Evolutionary conservation across 345 rosid species (phyloP).

Genomic region (Ceriops zippeliana): DNA sequence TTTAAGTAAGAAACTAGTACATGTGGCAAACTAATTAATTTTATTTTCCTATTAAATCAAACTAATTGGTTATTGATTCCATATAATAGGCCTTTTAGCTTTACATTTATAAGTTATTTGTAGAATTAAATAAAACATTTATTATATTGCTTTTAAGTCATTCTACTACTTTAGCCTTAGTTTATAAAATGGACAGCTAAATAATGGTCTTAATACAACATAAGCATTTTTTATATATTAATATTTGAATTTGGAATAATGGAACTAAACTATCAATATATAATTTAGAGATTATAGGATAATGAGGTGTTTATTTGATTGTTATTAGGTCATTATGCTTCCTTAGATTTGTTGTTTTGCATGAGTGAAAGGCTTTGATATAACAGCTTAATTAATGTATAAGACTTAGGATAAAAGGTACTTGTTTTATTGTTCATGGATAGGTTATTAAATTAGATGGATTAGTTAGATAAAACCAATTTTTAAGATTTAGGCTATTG

Average conservation of each 20-base stretch:
- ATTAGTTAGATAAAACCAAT: conserved; percentile 9
- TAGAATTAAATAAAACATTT: not conserved
- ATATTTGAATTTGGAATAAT: no score
- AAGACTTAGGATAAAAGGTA: not conserved
- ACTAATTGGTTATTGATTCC: not conserved
- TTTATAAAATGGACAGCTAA: no score
- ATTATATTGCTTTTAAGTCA: not conserved
- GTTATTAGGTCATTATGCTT: not conserved
- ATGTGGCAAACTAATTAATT: not conserved
- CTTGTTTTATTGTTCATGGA: not conserved
- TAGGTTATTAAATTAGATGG: not conserved
- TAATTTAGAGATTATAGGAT: no score
- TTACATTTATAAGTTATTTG: not conserved
- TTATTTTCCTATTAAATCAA: not conserved
- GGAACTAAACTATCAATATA: no score
- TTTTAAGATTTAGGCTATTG: not conserved
- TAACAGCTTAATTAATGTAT: not conserved
- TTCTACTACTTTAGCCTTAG: not conserved
- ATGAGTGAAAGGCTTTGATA: not conserved
- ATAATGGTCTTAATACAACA: no score
- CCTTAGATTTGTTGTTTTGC: not conserved
- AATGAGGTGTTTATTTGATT: not conserved
- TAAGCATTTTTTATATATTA: no score
- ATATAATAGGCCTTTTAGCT: not conserved
- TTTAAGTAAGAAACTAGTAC: not conserved